These are phyloP conservation scores for Diaporthe nobilis DNA, from an alignment of 2,329 filamentous ascomycete genomes.

Conservation along the genomic window DNA sequence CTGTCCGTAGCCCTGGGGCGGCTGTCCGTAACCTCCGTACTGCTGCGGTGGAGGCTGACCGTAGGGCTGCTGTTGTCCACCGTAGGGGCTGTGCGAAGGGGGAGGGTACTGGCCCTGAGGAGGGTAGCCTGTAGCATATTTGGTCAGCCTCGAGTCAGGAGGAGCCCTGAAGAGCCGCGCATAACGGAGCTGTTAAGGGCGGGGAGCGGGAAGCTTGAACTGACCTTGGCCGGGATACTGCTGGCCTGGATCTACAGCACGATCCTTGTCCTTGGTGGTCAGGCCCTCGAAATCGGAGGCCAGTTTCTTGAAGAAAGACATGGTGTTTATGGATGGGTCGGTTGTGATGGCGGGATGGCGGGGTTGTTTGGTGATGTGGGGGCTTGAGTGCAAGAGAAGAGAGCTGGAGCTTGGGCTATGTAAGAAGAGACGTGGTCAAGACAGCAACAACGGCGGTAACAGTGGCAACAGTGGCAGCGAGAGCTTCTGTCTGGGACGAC, in stretches of 20 bases:
- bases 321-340: conserved; percentile 38
- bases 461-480: background rate
- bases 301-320: conserved; percentile 56
- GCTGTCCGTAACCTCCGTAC: conserved; percentile 41
- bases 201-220: conserved; percentile 31
- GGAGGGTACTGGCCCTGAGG: conserved; percentile 38
- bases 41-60: conserved; percentile 38
- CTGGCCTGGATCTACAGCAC: conserved; percentile 43
- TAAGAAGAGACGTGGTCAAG: conserved; percentile 10
- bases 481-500: conserved; percentile 17
- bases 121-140: conserved; percentile 35
- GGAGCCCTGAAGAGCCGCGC: background rate
- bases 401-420: conserved; percentile 18
- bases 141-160: conserved; percentile 34
- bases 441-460: background rate
- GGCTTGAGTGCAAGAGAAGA: background rate
- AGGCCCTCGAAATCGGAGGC: conserved; percentile 58
- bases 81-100: conserved; percentile 37
- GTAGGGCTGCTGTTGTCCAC: conserved; percentile 40
- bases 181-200: conserved; percentile 7
- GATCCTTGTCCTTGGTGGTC: conserved; percentile 54
- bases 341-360: conserved; percentile 18
- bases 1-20: conserved; percentile 36
- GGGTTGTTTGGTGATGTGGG: conserved; percentile 14
- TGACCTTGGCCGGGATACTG: conserved; percentile 40